A percentile compares a stretch with the other conserved stretches of the same genome.
phyloP scores from a whole-genome alignment of 2,329 filamentous ascomycete genomes.

The Fusarium coffeatum region DNA sequence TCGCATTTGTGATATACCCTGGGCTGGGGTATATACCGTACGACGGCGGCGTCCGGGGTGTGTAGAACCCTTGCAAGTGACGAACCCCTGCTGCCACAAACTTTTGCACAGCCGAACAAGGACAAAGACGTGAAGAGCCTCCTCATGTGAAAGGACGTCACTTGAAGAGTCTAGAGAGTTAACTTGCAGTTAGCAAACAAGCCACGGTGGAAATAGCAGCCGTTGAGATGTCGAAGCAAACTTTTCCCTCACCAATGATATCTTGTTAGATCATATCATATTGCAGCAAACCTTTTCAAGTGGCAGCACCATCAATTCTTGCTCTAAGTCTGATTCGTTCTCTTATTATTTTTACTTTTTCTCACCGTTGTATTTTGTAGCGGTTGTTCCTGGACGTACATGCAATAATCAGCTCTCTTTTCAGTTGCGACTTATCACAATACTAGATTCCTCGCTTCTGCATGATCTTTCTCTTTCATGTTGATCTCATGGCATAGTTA shows the following conservation, averaged over 20 bases:
- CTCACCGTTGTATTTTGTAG: background rate
- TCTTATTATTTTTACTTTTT: conserved; percentile 10
- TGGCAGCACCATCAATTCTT: conserved; percentile 13
- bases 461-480: background rate
- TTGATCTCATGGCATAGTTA: conserved; percentile 14
- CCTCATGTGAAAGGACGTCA: conserved; percentile 2
- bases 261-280: conserved; percentile 11
- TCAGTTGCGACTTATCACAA: conserved; percentile 20
- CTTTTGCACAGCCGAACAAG: background rate
- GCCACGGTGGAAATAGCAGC: conserved; percentile 2
- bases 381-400: background rate
- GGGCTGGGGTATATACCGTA: conserved; percentile 31
- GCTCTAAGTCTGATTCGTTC: background rate
- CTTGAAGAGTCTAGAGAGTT: background rate
- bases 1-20: background rate
- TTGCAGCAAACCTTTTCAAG: background rate
- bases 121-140: conserved; percentile 11
- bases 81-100: conserved; percentile 29
- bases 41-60: conserved; percentile 26
- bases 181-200: background rate
- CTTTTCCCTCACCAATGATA: background rate
- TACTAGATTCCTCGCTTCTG: conserved; percentile 11
- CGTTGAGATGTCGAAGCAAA: background rate
- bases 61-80: conserved; percentile 11
- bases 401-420: background rate